Base-by-base conservation (phyloP, 2,329 filamentous ascomycete genomes). In the Hirsutella rhossiliensis region DNA sequence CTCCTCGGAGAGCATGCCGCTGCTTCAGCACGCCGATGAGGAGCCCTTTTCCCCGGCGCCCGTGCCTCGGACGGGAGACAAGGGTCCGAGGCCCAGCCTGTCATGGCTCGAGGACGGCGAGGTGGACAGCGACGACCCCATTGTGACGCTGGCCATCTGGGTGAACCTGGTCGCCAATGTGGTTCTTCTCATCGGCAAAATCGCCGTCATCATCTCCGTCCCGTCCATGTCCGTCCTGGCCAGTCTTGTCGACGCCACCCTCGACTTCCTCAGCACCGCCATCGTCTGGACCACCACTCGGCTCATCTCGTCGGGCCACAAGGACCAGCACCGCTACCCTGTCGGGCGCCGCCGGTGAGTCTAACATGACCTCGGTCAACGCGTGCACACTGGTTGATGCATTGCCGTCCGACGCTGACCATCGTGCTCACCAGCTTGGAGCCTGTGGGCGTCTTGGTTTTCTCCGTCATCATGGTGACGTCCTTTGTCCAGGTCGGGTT, bases 91-190 rank as follows among this genome's bases (percentile, higher is more conserved):
- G 43, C 73, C 73, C 11, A 72, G 82, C 45, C 76, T 87, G 37
- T 83, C 82, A 8, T 82, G 79, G 61, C 75, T 84, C 44, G 82
- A 84, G 46, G 84, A 88, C 50, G 82, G 82, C 45, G 74, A 76
- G 19, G 53, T 88, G 3, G 83, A 88, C 56, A 86, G 81, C 49
- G 73, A 80, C 40, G 81, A 82, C 47, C 78, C 75, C 15, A 77
- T 94, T 41, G 87, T 96, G 41, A 83, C 80, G n/a, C 57, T 92
- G 18, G 89, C 90, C 37, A 92, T 97, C 55, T 90, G 88, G 61
- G 66, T 94, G 61, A 95, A 94, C 58, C 75, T 94, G 41, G 64
- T 75, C 19, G 88, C 87, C 46, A 95, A 95, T 58, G 69, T 78
- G 3, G 66, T 86, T 38, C 71, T 94, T 2, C 73, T 94, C 3